A percentile compares a stretch with the other conserved stretches of the same genome.
Evolutionary conservation across 2,329 filamentous ascomycete genomes (phyloP).

Genomic region (Colletotrichum sp.): DNA sequence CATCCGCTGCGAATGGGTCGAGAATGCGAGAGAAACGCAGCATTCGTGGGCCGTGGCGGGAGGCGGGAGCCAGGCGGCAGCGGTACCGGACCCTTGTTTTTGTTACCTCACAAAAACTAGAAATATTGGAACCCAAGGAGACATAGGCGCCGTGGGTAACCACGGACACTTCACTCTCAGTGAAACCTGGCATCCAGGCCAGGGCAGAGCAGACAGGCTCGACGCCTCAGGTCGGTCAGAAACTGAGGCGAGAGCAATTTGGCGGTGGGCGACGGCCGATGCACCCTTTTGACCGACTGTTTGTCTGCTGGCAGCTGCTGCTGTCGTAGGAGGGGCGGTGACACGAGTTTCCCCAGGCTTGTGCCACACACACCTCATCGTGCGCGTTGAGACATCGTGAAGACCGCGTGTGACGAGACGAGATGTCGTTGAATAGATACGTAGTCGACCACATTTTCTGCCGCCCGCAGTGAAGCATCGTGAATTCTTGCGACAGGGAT

Average conservation of each 20-base stretch:
- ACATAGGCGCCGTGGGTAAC: background rate
- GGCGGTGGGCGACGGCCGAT: background rate
- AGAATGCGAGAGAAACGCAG: background rate
- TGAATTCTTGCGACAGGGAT: conserved; percentile 8
- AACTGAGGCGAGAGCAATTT: background rate
- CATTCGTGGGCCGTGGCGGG: background rate
- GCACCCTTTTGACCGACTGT: background rate
- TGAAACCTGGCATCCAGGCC: conserved; percentile 1
- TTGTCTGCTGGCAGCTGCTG: background rate
- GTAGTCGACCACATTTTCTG: conserved; percentile 2
- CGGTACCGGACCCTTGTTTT: background rate
- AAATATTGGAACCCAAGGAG: conserved; percentile 3
- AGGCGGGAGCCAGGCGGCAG: background rate
- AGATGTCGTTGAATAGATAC: background rate
- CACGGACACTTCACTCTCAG: background rate
- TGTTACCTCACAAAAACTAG: conserved; percentile 33
- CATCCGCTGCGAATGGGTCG: background rate
- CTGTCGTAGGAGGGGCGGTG: background rate
- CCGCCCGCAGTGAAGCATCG: conserved; percentile 11
- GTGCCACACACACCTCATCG: background rate
- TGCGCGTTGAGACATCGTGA: background rate
- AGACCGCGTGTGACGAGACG: background rate
- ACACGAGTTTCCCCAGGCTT: background rate
- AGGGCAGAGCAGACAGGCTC: background rate
- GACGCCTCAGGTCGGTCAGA: background rate